phyloP scores from a whole-genome alignment of 1,139 yeast species.

The Lodderomyces margitis region DNA sequence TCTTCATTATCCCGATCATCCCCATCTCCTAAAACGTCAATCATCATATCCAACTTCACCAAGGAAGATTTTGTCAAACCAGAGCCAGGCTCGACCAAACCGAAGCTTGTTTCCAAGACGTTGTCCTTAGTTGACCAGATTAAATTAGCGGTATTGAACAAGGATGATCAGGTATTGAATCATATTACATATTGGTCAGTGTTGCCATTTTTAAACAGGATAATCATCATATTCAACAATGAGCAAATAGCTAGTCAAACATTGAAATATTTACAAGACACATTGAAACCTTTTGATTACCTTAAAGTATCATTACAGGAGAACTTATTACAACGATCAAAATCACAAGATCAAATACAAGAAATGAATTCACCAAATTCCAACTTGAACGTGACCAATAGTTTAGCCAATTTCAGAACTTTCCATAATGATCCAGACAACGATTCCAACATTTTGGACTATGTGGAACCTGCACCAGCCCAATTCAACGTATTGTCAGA shows the following conservation, averaged over 20 bases:
- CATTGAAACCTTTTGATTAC: slow-evolving; percentile 10
- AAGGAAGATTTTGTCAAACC: slow-evolving; percentile 30
- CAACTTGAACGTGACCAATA: slow-evolving; percentile 21
- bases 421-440: slow-evolving; percentile 20
- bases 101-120: slow-evolving; percentile 10
- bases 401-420: slow-evolving; percentile 27
- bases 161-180: slow-evolving; percentile 26
- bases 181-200: slow-evolving; percentile 45
- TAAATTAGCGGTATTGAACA: slow-evolving; percentile 33
- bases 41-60: slow-evolving; percentile 36
- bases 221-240: slow-evolving; percentile 39
- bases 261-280: slow-evolving; percentile 19
- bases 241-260: slow-evolving; percentile 31
- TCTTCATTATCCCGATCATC: slow-evolving; percentile 2
- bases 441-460: slow-evolving; percentile 13
- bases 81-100: slow-evolving; percentile 2
- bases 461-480: slow-evolving; percentile 42
- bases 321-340: slow-evolving; percentile 39
- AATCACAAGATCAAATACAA: slow-evolving; percentile 33
- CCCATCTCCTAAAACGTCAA: slow-evolving; percentile 26
- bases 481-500: slow-evolving; percentile 28
- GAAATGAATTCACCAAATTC: slow-evolving; percentile 12
- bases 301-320: slow-evolving; percentile 41
- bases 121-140: slow-evolving; percentile 37
- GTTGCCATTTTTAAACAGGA: slow-evolving; percentile 40